phyloP scores from a whole-genome alignment of 228 moss, liverwort and hornwort species.

The Sphagnum magellanicum region DNA sequence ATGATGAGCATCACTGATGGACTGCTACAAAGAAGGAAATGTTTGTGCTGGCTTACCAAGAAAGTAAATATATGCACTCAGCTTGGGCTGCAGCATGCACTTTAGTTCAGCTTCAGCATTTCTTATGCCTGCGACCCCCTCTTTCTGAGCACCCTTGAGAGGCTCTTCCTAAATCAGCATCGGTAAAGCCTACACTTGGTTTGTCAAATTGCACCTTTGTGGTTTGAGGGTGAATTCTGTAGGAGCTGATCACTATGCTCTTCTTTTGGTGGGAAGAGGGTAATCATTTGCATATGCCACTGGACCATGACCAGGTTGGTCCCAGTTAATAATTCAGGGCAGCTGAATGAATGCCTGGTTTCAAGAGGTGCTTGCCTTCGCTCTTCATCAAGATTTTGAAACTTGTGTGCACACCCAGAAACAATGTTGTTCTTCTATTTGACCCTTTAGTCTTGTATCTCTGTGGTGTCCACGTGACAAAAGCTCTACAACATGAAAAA shows the following conservation, averaged over 20 bases:
- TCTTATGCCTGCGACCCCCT: slow-evolving; percentile 8
- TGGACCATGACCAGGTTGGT: too few relatives aligned
- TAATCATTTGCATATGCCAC: too few relatives aligned
- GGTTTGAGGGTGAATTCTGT: slow-evolving; percentile 13
- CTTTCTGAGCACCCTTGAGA: slow-evolving; percentile 11
- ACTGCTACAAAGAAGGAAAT: slow-evolving; percentile 3
- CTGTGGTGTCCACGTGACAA: too few relatives aligned
- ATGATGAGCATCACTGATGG: slow-evolving; percentile 65
- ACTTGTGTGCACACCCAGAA: too few relatives aligned
- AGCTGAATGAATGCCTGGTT: too few relatives aligned
- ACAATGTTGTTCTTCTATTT: too few relatives aligned
- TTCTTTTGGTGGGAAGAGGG: slow-evolving; percentile 6
- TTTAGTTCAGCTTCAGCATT: slow-evolving; percentile 11
- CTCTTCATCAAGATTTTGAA: too few relatives aligned
- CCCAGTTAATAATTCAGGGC: too few relatives aligned
- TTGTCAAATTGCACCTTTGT: neutral
- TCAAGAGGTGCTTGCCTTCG: too few relatives aligned
- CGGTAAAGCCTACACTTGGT: neutral
- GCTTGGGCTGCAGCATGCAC: neutral
- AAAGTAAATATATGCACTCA: neutral
- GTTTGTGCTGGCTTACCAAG: neutral
- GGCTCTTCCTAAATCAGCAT: neutral
- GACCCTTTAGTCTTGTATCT: too few relatives aligned
- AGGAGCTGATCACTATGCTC: slow-evolving; percentile 6
- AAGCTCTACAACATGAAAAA: too few relatives aligned